A percentile compares a stretch with the other conserved stretches of the same genome.
These are phyloP conservation scores for Aspergillus mulundensis DNA, from an alignment of 495 filamentous ascomycete species.

Conservation along the genomic window DNA sequence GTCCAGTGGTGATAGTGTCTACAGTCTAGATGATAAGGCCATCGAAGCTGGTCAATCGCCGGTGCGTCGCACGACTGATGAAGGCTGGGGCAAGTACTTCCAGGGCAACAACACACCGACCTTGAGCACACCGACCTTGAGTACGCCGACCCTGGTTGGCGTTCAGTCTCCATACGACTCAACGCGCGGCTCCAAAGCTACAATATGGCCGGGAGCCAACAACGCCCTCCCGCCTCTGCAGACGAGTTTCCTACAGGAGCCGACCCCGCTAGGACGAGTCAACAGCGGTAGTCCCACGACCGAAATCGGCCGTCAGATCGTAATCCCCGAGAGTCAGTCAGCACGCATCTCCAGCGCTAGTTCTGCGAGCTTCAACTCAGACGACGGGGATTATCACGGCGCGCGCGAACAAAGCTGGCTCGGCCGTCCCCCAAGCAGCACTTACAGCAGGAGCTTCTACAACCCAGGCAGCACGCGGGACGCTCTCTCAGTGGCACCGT, in stretches of 20 bases:
- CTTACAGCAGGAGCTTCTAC: conserved; percentile 55
- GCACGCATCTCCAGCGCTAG: conserved; percentile 60
- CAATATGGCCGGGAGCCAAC: conserved; percentile 33
- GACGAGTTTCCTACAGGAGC: conserved; percentile 37
- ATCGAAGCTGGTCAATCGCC: conserved; percentile 16
- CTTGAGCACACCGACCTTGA: too few relatives aligned
- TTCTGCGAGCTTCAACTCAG: conserved; percentile 53
- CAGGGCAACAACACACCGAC: conserved; percentile 47
- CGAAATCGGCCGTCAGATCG: conserved; percentile 41
- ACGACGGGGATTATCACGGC: conserved; percentile 31
- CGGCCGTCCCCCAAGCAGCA: conserved; percentile 54
- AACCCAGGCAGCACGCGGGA: conserved; percentile 37
- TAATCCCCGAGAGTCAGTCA: conserved; percentile 53
- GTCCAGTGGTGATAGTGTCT: conserved; percentile 27
- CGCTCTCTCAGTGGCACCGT: conserved; percentile 21
- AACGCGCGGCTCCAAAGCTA: conserved; percentile 27
- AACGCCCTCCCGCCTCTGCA: conserved; percentile 32
- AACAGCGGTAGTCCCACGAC: conserved; percentile 65
- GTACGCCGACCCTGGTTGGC: conserved; percentile 37
- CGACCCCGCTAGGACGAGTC: conserved; percentile 49
- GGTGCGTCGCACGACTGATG: conserved; percentile 41
- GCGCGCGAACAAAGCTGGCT: conserved; percentile 38
- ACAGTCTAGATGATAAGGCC: conserved; percentile 24
- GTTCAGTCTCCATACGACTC: conserved; percentile 13
- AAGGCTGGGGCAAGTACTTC: conserved; percentile 61